A percentile compares a stretch with the other conserved stretches of the same genome.
These are phyloP conservation scores for Globisporangium viniferum DNA, from an alignment of 352 stramenopile species.

Conservation along the genomic window DNA sequence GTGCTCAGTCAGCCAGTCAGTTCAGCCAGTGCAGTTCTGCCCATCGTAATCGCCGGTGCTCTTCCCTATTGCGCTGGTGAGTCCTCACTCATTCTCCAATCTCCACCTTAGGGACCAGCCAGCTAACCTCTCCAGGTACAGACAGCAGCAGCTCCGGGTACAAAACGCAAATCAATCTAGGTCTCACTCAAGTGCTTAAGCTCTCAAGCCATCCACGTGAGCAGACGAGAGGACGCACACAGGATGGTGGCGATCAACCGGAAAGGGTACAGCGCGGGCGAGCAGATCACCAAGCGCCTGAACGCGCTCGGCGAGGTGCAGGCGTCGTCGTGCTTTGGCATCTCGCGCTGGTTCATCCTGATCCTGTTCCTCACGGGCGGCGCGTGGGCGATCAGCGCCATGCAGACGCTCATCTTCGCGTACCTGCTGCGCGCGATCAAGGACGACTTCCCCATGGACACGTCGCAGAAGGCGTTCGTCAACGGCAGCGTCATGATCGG, in stretches of 20 bases:
- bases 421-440: constrained; percentile 20
- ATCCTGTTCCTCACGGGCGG: constrained; percentile 17
- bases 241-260: constrained; percentile 9
- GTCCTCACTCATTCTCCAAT: neutral
- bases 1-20: neutral
- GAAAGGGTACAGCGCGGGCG: constrained; percentile 3
- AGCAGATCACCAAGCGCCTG: constrained; percentile 12
- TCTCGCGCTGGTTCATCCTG: constrained; percentile 22
- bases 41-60: neutral
- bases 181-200: too few relatives aligned
- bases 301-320: constrained; percentile 4
- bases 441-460: constrained; percentile 10
- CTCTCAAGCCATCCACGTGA: too few relatives aligned
- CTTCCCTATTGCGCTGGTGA: neutral
- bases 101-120: neutral
- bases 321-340: neutral
- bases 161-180: neutral
- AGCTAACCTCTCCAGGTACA: neutral
- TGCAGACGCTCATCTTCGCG: constrained; percentile 26
- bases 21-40: neutral
- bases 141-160: neutral
- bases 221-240: neutral
- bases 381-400: constrained; percentile 25
- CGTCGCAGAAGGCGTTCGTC: constrained; percentile 7
- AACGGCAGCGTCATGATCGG: constrained; percentile 23